These are phyloP conservation scores for Zanthoxylum bungeanum DNA, from an alignment of 345 rosid species.

Conservation along the genomic window DNA sequence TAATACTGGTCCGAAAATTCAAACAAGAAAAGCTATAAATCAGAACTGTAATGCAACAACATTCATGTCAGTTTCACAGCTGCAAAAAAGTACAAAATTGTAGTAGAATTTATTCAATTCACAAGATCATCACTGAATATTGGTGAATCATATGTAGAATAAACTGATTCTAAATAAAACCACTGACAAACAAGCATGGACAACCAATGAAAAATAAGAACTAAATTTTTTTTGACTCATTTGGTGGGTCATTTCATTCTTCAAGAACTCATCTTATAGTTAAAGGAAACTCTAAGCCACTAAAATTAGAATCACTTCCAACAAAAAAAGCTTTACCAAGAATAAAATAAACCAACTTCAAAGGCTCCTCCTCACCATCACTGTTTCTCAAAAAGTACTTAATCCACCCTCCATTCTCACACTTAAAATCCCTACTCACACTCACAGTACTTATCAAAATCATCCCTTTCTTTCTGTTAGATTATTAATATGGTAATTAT, in stretches of 20 bases:
- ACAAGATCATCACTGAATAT: neutral
- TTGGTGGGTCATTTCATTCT: conserved; percentile 43
- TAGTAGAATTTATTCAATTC: neutral
- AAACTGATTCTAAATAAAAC: neutral
- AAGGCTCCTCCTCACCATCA: conserved; percentile 39
- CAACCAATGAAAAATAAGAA: neutral
- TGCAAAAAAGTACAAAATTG: neutral
- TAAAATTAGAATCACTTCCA: conserved; percentile 18
- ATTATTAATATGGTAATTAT: too few relatives aligned
- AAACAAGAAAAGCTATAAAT: neutral
- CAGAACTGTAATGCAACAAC: neutral
- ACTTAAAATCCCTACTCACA: conserved; percentile 30
- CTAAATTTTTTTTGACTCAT: conserved; percentile 2
- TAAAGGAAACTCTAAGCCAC: conserved; percentile 45
- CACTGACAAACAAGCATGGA: neutral
- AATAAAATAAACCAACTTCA: conserved; percentile 46
- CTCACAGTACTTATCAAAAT: conserved; percentile 4
- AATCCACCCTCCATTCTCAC: conserved; percentile 50
- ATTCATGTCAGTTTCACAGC: neutral
- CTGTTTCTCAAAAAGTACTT: conserved; percentile 23
- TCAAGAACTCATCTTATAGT: conserved; percentile 37
- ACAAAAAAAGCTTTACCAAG: conserved; percentile 42
- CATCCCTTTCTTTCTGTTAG: conserved; percentile 13
- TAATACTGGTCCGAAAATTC: neutral
- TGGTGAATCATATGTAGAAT: neutral